Evolutionary conservation across 106 monocot genomes (phyloP).

Genomic region (Iris macrosiphon): DNA sequence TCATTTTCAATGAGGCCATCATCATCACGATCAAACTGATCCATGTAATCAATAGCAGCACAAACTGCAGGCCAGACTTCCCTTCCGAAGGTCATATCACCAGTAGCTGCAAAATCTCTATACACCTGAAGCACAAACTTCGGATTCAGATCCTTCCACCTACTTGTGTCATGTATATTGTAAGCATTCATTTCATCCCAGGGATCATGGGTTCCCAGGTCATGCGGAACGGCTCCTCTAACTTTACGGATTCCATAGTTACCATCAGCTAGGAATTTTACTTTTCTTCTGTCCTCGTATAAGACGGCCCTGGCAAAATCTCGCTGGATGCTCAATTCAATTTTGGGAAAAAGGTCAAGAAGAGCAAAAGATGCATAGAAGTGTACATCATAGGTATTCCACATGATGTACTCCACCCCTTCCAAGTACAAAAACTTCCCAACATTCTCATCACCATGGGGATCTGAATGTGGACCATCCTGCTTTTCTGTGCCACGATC

Average conservation of each 20-base stretch:
- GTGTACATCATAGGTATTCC: slow-evolving; percentile 98
- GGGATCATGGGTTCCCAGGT: slow-evolving; percentile 92
- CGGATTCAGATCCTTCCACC: slow-evolving; percentile 98
- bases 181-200: slow-evolving; percentile 99
- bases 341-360: slow-evolving; percentile 87
- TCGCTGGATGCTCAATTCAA: slow-evolving; percentile 82
- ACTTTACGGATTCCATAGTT: slow-evolving; percentile 84
- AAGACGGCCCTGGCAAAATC: slow-evolving; percentile 91
- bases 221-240: slow-evolving; percentile 94
- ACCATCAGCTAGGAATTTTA: slow-evolving; percentile 89
- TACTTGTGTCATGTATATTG: slow-evolving; percentile 95
- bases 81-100: slow-evolving; percentile 77
- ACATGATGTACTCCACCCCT: slow-evolving; percentile 97
- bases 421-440: slow-evolving; percentile 92
- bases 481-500: slow-evolving; percentile 8
- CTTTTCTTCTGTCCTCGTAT: slow-evolving; percentile 66
- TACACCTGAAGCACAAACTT: slow-evolving; percentile 98
- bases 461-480: slow-evolving; percentile 4
- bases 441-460: slow-evolving; percentile 45
- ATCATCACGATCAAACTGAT: slow-evolving; percentile 91
- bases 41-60: slow-evolving; percentile 95
- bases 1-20: slow-evolving; percentile 99
- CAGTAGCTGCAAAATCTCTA: slow-evolving; percentile 94
- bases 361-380: slow-evolving; percentile 99
- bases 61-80: slow-evolving; percentile 88